These are phyloP conservation scores for Cryptococcus sp. DNA, from an alignment of 1,284 basidiomycete genomes.

Conservation along the genomic window DNA sequence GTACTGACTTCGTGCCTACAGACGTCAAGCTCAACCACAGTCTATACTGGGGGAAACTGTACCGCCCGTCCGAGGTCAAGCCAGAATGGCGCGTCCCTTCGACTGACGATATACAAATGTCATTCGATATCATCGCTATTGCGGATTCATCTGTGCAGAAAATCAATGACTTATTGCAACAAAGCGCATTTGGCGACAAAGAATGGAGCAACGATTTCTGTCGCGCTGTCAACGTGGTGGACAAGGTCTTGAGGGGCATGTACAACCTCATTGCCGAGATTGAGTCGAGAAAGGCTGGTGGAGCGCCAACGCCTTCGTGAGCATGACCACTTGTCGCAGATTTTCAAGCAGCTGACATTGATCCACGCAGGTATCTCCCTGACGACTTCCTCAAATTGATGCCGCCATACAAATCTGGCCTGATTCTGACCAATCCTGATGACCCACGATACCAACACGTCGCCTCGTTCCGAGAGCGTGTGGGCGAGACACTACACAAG, in stretches of 20 bases:
- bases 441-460: slow-evolving; percentile 75
- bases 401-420: slow-evolving; percentile 69
- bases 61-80: slow-evolving; percentile 74
- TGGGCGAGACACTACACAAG: slow-evolving; percentile 68
- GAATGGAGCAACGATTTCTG: slow-evolving; percentile 91
- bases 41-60: slow-evolving; percentile 79
- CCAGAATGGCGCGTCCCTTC: slow-evolving; percentile 77
- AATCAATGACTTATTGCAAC: slow-evolving; percentile 66
- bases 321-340: neutral
- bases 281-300: slow-evolving; percentile 41
- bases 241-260: slow-evolving; percentile 36
- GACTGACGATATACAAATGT: slow-evolving; percentile 68
- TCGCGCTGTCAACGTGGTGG: slow-evolving; percentile 60
- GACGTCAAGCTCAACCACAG: slow-evolving; percentile 75
- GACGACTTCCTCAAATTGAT: slow-evolving; percentile 63
- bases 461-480: slow-evolving; percentile 63
- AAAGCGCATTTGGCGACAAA: slow-evolving; percentile 60
- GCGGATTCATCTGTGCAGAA: slow-evolving; percentile 64
- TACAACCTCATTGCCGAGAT: slow-evolving; percentile 49
- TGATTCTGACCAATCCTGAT: slow-evolving; percentile 70
- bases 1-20: slow-evolving; percentile 35
- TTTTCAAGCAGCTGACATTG: neutral
- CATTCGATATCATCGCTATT: slow-evolving; percentile 67
- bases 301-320: slow-evolving; percentile 31
- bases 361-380: slow-evolving; percentile 58